Conservation (phyloP, 306 rosid species). For the Vigna trinervia region DNA sequence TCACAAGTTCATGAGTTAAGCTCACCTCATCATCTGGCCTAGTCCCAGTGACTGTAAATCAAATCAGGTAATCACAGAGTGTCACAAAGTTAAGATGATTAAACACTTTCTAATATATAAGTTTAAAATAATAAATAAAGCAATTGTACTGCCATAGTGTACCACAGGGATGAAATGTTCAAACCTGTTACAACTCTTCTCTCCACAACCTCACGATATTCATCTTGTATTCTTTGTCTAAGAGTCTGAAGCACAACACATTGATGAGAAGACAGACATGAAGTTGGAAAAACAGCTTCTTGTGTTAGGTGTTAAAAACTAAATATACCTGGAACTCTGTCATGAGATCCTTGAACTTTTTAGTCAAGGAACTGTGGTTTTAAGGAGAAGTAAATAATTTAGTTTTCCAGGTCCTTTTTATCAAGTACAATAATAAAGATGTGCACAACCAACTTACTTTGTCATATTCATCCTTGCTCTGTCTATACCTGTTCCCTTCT, state of each 20-base stretch:
- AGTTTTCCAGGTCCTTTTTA: conserved; percentile 27
- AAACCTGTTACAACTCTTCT: conserved; percentile 97
- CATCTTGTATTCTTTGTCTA: conserved; percentile 94
- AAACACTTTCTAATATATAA: conserved; percentile 20
- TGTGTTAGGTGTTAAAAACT: conserved; percentile 12
- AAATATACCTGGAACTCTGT: conserved; percentile 82
- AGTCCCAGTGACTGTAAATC: conserved; percentile 79
- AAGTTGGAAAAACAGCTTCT: conserved; percentile 37
- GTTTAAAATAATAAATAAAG: not conserved
- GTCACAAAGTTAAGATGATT: conserved; percentile 23
- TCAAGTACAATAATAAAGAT: conserved; percentile 29
- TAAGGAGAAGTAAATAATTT: conserved; percentile 40
- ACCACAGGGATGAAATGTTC: conserved; percentile 39
- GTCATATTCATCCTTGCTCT: conserved; percentile 95
- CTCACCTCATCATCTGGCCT: conserved; percentile 98
- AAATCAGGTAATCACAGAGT: conserved; percentile 46
- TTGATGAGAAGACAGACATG: conserved; percentile 42
- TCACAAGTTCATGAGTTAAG: conserved; percentile 35
- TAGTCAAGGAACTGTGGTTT: conserved; percentile 74
- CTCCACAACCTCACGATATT: conserved; percentile 99
- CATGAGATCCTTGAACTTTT: conserved; percentile 90
- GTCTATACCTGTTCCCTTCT: conserved; percentile 91
- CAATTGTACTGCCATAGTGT: conserved; percentile 5
- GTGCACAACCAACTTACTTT: conserved; percentile 59
- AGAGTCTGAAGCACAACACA: conserved; percentile 64